Conservation (phyloP, 2,329 filamentous ascomycete genomes). For the Cladophialophora carrionii region DNA sequence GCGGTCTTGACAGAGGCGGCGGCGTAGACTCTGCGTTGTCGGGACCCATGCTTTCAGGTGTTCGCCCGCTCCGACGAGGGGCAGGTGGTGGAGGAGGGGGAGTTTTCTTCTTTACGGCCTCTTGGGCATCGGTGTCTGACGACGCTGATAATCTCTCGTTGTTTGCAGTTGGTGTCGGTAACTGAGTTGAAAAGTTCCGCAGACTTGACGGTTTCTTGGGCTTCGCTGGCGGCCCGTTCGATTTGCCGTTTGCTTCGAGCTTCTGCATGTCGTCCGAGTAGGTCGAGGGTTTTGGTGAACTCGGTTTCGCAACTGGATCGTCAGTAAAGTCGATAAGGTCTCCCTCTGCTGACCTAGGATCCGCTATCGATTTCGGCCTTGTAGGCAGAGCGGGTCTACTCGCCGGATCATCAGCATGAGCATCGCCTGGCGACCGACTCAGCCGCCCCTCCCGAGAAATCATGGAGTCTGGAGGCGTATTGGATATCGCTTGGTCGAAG, state of each 20-base stretch:
- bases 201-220: slow-evolving; percentile 51
- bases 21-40: slow-evolving; percentile 23
- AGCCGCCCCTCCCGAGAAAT: slow-evolving; percentile 38
- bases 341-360: slow-evolving; percentile 37
- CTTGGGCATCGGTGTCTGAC: slow-evolving; percentile 29
- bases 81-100: slow-evolving; percentile 45
- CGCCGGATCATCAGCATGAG: slow-evolving; percentile 36
- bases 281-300: slow-evolving; percentile 23
- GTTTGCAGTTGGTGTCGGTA: slow-evolving; percentile 23
- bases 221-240: slow-evolving; percentile 47
- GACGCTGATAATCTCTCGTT: slow-evolving; percentile 25
- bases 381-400: slow-evolving; percentile 49
- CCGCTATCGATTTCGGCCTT: slow-evolving; percentile 38
- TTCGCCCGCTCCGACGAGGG: slow-evolving; percentile 41
- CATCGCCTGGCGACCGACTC: slow-evolving; percentile 13
- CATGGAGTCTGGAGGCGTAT: slow-evolving; percentile 37
- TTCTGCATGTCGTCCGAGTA: slow-evolving; percentile 27
- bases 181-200: slow-evolving; percentile 42
- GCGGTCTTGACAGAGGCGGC: slow-evolving; percentile 34
- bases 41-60: slow-evolving; percentile 16
- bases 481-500: slow-evolving; percentile 68
- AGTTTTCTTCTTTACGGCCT: slow-evolving; percentile 40
- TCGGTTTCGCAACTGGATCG: slow-evolving; percentile 38
- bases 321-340: slow-evolving; percentile 50
- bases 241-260: slow-evolving; percentile 30